Base-by-base conservation (phyloP, 2,329 filamentous ascomycete genomes). In the Nothophoma quercina region DNA sequence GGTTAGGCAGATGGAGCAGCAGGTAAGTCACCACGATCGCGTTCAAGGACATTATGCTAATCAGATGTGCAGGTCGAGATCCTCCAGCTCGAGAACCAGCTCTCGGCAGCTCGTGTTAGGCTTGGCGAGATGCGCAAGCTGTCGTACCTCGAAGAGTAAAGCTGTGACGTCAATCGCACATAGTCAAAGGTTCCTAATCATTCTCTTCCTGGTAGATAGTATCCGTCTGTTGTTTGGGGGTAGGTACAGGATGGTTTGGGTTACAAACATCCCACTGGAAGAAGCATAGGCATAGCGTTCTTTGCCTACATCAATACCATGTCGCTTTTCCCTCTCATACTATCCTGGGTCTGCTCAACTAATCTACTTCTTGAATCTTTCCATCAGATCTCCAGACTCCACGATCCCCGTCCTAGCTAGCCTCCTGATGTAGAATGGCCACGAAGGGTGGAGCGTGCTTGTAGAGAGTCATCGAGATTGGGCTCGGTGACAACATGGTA, bases 41-140 rank as follows among this genome's bases (percentile, higher is more conserved):
- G 13, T 28, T n/a, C 22, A 7, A 19, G 13, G 41, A 4, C 34
- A 29, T 6, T 30, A 13, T 8, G 34, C 59, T 69, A 63, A 73
- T 33, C 5, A 2, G 4, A 12, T 18, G 4, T 22, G 10, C 69
- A 96, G 92, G 95, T 99, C 71, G 93, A 99, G 77, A 99, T 99
- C 63, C 81, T 98, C 48, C 92, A 98, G 76, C 83, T 99, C 60
- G 93, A 98, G 78, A 99, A 98, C 69, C 79, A 85, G 22, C 83
- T 99, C 30, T 83, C 87, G 7, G 81, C 89, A 25, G 95, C 95
- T 33, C 83, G 93, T 64, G 87, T 89, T 70, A 83, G 92, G 46
- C 79, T 99, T 59, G 93, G 95, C 59, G 95, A 99, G 83, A 98
- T 99, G 95, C 87, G 95, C 73, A 97, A 97, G 85, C 91, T 96